phyloP scores from a whole-genome alignment of 306 rosid genomes.

The Geum urbanum region DNA sequence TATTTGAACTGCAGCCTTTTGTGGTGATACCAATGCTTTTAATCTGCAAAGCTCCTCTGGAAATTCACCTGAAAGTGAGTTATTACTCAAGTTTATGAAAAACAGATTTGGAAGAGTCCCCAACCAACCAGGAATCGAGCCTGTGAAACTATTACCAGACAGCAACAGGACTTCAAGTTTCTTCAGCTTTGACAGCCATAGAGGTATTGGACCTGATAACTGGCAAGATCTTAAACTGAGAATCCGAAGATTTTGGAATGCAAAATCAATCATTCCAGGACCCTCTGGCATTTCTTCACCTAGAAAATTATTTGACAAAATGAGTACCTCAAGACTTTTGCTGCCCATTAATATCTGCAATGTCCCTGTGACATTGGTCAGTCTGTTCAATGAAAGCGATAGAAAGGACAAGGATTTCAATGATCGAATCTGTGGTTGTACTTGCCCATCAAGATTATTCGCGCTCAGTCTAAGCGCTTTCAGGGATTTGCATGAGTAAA shows the following conservation, averaged over 20 bases:
- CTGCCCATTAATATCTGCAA: not conserved
- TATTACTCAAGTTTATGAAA: not conserved
- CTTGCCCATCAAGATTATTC: not conserved
- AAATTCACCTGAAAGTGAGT: not conserved
- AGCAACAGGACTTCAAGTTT: not conserved
- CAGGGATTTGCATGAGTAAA: not conserved
- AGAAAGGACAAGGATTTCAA: not conserved
- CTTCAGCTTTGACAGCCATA: not conserved
- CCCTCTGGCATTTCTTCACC: not conserved
- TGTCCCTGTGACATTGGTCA: not conserved
- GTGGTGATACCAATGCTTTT: not conserved
- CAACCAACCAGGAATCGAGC: constrained; percentile 1
- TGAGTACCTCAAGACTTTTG: not conserved
- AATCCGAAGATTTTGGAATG: not conserved
- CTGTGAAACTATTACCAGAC: constrained; percentile 1
- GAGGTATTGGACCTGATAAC: not conserved
- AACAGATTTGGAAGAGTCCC: not conserved
- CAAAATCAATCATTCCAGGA: not conserved
- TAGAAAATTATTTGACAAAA: accelerated
- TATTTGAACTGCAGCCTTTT: not conserved
- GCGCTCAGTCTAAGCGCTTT: not conserved
- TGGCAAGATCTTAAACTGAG: not conserved
- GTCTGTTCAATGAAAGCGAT: not conserved
- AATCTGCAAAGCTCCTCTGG: constrained; percentile 5
- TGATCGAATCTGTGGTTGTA: not conserved